Evolutionary conservation across 2,329 filamentous ascomycete genomes (phyloP).

Genomic region (Geoglossum cookeanum): DNA sequence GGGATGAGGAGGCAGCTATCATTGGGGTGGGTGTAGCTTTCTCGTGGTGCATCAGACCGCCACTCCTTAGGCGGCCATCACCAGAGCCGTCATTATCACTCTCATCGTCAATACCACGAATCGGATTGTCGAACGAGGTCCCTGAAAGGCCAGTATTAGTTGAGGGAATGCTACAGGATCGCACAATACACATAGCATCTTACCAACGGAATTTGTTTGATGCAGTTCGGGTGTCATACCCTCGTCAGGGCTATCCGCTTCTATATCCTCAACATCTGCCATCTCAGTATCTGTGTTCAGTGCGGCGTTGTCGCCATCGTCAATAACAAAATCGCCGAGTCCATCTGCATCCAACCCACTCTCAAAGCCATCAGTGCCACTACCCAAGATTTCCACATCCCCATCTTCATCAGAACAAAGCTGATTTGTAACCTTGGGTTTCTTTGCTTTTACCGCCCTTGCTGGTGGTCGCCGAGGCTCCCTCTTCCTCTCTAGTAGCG

Average conservation of each 20-base stretch:
- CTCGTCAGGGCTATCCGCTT: background rate
- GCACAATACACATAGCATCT: background rate
- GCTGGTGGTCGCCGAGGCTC: constrained; percentile 5
- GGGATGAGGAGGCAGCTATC: background rate
- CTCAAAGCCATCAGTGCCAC: background rate
- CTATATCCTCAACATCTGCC: background rate
- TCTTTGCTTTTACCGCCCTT: constrained; percentile 15
- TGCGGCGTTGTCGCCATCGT: constrained; percentile 28
- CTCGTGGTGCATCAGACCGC: background rate
- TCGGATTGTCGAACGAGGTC: background rate
- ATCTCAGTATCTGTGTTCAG: background rate
- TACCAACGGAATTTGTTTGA: background rate
- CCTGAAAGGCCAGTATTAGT: background rate
- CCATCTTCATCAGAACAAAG: constrained; percentile 5
- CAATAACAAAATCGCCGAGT: constrained; percentile 27
- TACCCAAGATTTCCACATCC: background rate
- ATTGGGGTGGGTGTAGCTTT: background rate
- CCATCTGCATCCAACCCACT: constrained; percentile 9
- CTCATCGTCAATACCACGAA: background rate
- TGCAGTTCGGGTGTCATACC: background rate
- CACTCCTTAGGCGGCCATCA: background rate
- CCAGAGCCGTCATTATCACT: background rate
- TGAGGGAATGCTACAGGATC: background rate
- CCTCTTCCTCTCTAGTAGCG: constrained; percentile 19
- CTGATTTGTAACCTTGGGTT: constrained; percentile 3